Conservation (phyloP, 177 flowering plant species). For the Vitis hybrid region DNA sequence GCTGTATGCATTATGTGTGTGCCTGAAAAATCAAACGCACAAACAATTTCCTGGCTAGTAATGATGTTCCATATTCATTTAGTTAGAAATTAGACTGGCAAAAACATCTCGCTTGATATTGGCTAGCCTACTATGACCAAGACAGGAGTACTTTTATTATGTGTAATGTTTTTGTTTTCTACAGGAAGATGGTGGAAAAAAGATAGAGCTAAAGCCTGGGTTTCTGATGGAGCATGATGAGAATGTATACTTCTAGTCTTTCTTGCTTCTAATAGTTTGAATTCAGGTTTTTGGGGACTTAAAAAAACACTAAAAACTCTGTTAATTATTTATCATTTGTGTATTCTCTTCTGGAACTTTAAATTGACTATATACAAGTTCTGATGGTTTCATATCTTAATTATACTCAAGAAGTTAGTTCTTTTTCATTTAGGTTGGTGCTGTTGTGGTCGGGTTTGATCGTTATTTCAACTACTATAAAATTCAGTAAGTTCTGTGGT, state of each 20-base stretch:
- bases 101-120: neutral
- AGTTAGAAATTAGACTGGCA: neutral
- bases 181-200: conserved; percentile 90
- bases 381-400: neutral
- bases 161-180: conserved; percentile 2
- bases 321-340: neutral
- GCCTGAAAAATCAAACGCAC: too few species aligned
- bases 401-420: conserved; percentile 13
- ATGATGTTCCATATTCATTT: neutral
- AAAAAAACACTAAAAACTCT: neutral
- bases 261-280: conserved; percentile 6
- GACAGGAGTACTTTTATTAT: neutral
- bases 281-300: neutral
- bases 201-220: conserved; percentile 95
- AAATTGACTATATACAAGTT: neutral
- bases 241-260: conserved; percentile 42
- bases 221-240: conserved; percentile 90
- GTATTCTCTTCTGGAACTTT: neutral
- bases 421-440: conserved; percentile 72
- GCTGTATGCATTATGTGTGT: too few species aligned
- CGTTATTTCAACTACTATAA: conserved; percentile 96
- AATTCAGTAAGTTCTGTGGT: conserved; percentile 68
- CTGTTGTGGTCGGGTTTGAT: conserved; percentile 99
- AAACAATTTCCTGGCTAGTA: neutral
- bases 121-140: neutral